These are phyloP conservation scores for Cubamyces sp. DNA, from an alignment of 768 basidiomycete species.

Conservation along the genomic window DNA sequence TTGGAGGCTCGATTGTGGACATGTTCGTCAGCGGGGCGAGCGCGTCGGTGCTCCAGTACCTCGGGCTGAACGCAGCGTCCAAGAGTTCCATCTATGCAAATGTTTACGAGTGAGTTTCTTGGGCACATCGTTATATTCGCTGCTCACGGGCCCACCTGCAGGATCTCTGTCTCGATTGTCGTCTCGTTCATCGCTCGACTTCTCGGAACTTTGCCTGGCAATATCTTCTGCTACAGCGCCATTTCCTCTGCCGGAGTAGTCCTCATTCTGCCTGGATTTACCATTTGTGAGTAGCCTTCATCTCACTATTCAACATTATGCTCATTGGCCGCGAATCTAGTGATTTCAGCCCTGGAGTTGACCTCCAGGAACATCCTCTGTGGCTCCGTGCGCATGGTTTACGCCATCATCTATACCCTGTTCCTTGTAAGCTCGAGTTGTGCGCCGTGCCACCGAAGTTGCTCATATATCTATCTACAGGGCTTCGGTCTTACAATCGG, in stretches of 20 bases:
- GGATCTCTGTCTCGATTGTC: slow-evolving; percentile 83
- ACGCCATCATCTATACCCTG: slow-evolving; percentile 84
- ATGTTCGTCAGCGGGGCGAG: slow-evolving; percentile 80
- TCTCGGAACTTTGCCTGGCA: slow-evolving; percentile 72
- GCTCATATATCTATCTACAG: slow-evolving; percentile 38
- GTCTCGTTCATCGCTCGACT: slow-evolving; percentile 84
- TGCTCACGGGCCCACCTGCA: slow-evolving; percentile 33
- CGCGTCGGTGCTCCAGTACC: slow-evolving; percentile 72
- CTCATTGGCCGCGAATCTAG: slow-evolving; percentile 38
- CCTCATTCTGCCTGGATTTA: slow-evolving; percentile 89
- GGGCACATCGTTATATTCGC: not conserved
- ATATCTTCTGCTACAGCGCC: slow-evolving; percentile 87
- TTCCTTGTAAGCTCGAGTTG: slow-evolving; percentile 57
- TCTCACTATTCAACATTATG: too few species aligned
- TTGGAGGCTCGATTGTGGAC: slow-evolving; percentile 80
- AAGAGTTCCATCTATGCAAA: slow-evolving; percentile 93
- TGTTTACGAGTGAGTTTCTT: slow-evolving; percentile 81
- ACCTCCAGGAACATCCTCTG: slow-evolving; percentile 82
- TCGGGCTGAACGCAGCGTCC: slow-evolving; percentile 80
- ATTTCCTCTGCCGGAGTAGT: slow-evolving; percentile 90
- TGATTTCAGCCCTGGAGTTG: slow-evolving; percentile 78
- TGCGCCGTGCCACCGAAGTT: not conserved
- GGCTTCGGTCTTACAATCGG: slow-evolving; percentile 86
- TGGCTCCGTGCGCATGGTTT: slow-evolving; percentile 82
- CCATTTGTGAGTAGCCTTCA: slow-evolving; percentile 57